Evolutionary conservation across 805 yeast species (phyloP).

Genomic region (Lipomyces kockii): DNA sequence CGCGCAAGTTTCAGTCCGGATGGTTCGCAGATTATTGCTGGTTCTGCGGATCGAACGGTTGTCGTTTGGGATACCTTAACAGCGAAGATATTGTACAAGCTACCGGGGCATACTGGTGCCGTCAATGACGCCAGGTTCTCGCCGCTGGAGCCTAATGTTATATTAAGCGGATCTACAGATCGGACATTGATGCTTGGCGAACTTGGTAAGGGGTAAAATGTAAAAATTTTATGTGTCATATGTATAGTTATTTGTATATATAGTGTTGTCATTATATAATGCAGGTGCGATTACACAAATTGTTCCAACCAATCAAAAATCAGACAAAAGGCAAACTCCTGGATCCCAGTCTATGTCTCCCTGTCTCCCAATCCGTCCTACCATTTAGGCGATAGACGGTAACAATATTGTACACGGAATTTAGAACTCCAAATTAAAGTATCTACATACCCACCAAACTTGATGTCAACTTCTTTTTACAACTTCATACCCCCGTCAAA

Average conservation of each 20-base stretch:
- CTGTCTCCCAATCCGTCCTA: background rate
- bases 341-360: background rate
- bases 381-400: background rate
- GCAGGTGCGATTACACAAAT: background rate
- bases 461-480: background rate
- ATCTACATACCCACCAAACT: background rate
- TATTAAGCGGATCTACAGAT: slow-evolving; percentile 36
- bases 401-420: slow-evolving; percentile 1
- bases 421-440: background rate
- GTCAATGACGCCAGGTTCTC: slow-evolving; percentile 65
- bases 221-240: background rate
- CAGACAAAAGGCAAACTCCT: background rate
- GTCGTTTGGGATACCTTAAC: slow-evolving; percentile 65
- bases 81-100: slow-evolving; percentile 53
- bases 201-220: slow-evolving; percentile 18
- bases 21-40: slow-evolving; percentile 55
- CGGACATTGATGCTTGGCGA: slow-evolving; percentile 38
- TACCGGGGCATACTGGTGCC: slow-evolving; percentile 64
- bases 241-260: slow-evolving; percentile 1
- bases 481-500: background rate
- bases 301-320: background rate
- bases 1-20: slow-evolving; percentile 53
- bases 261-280: background rate
- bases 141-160: slow-evolving; percentile 48
- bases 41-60: slow-evolving; percentile 64